Base-by-base conservation (phyloP, 2,329 filamentous ascomycete species). In the Trichoderma sp. region DNA sequence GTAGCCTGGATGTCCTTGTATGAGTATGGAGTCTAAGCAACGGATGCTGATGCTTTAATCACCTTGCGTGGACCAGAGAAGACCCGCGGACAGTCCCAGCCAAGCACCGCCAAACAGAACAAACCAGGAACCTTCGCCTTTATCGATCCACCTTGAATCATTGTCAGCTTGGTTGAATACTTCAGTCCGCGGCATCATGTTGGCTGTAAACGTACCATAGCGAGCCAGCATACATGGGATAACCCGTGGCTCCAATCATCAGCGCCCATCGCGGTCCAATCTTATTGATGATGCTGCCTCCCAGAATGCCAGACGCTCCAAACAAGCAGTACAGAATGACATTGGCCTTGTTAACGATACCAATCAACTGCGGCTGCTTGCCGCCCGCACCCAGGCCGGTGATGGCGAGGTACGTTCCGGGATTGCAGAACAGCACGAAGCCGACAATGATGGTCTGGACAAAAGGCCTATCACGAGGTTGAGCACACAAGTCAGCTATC, bases 1-100 rank as follows among this genome's bases (percentile, higher is more conserved):
- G 66, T 63, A 63, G 14, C 61, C 60, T 63, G 17, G 3, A n/a
- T 3, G 5, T 2, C 5, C 26, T n/a, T 7, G n/a, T 17, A 12
- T 63, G 2, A 48, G 28, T 21, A 17, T 24, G 34, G 17, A n/a
- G 34, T 9, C 2, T 9, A 39, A 39, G 34, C 12, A 3, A 39
- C 28, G 24, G 28, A 28, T 26, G 15, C 7, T 28, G 26, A 45
- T 17, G 10, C 3, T 58, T 9, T 9, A 7, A 30, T 90, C 88
- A 66, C 91, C 91, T 78, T 94, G 91, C 1, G 90, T 91, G 39
- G 88, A 89, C 91, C 91, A 95, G 45, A 95, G 82, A 50, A 94
- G 82, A 73, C 89, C 64, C 1, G 64, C 59, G 17, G 60, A 57
- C n/a, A 66, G 60, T 17, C 59, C 64, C 43, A 63, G 52, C 52